Evolutionary conservation across 108 stramenopile genomes (phyloP), one percentile per base, ranked within the genome.

Genomic region (Pseudonitzschia multistriata): DNA sequence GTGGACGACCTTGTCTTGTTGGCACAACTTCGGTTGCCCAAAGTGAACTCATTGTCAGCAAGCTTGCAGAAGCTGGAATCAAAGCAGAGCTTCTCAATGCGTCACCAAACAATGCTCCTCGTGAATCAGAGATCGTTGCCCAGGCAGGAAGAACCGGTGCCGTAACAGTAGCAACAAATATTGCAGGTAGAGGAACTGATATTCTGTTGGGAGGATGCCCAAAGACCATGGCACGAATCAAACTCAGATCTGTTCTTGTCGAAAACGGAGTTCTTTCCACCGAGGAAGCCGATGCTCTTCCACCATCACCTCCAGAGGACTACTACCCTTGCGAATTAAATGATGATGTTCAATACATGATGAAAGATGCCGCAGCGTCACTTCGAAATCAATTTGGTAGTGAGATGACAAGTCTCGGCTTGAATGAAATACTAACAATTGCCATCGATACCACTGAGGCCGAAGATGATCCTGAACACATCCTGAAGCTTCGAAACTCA

Each of bases 101-200:
- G 3, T 86, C 86, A 1, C 96, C 96, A 29, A 88, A 97, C 62
- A 89, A 94, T 76, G 95, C 96, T 21, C 81, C 88, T 34, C 81
- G 93, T 17, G 97, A 98, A 79, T 84, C 90, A 48, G 96, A 97
- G 79, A 94, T 98, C 67, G 83, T 98, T 29, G 91, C 94, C 5
- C 97, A 98, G 76, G 97, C 97, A 27, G 97, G 97, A 34, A 84
- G 97, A 49, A 74, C 92, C 30, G 96, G 95, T 29, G 86, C 83
- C 14, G 97, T 98, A 29, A 98, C 97, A 8, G 96, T 98, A 11
- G 94, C 96, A 13, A 98, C 97, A n/a, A 98, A 98, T 79, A 84
- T 98, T 96, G 96, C 96, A 11, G 96, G 97, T 35, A 88, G 94
- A 47, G 97, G 97, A 55, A 98, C 97, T 5, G 97, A 98, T 69